A percentile compares a stretch with the other conserved stretches of the same genome.
Conservation (phyloP, 2,329 filamentous ascomycete genomes). For the Plenodomus lindquistii region DNA sequence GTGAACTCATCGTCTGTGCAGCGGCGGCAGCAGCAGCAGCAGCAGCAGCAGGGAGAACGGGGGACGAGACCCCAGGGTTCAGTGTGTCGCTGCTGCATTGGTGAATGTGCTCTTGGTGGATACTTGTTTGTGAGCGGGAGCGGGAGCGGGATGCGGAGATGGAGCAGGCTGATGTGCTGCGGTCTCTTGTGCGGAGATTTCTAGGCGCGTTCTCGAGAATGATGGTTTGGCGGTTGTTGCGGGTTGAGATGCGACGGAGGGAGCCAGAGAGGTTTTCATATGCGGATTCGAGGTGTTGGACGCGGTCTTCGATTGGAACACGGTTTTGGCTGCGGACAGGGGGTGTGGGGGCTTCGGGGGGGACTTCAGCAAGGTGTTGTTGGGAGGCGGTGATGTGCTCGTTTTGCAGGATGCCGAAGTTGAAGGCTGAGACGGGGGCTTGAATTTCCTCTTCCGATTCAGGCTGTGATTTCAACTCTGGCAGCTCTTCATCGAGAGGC, state of each 20-base stretch:
- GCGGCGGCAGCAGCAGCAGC: constrained; percentile 6
- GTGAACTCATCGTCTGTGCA: background rate
- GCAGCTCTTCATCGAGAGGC: constrained; percentile 5
- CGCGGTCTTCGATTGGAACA: constrained; percentile 40
- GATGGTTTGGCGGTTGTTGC: constrained; percentile 44
- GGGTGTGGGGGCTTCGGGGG: constrained; percentile 11
- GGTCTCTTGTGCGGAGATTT: constrained; percentile 35
- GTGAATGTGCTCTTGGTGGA: constrained; percentile 17
- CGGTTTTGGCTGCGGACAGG: constrained; percentile 20
- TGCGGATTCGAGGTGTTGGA: constrained; percentile 36
- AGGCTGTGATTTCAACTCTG: too few species aligned
- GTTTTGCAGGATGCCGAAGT: constrained; percentile 41
- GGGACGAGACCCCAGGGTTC: constrained; percentile 14
- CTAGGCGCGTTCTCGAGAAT: constrained; percentile 44
- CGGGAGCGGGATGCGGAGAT: constrained; percentile 10
- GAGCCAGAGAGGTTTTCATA: constrained; percentile 36
- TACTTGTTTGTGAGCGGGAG: constrained; percentile 19
- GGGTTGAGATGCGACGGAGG: constrained; percentile 37
- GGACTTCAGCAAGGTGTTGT: constrained; percentile 12
- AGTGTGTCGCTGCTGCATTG: constrained; percentile 20
- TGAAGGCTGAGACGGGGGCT: constrained; percentile 38
- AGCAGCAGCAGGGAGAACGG: constrained; percentile 6
- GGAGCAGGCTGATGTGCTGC: constrained; percentile 28
- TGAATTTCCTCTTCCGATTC: constrained; percentile 4
- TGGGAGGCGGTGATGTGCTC: constrained; percentile 22